A percentile compares a stretch with the other conserved stretches of the same genome.
Conservation (phyloP, 805 yeast species). For the Hyphopichia homilentoma region DNA sequence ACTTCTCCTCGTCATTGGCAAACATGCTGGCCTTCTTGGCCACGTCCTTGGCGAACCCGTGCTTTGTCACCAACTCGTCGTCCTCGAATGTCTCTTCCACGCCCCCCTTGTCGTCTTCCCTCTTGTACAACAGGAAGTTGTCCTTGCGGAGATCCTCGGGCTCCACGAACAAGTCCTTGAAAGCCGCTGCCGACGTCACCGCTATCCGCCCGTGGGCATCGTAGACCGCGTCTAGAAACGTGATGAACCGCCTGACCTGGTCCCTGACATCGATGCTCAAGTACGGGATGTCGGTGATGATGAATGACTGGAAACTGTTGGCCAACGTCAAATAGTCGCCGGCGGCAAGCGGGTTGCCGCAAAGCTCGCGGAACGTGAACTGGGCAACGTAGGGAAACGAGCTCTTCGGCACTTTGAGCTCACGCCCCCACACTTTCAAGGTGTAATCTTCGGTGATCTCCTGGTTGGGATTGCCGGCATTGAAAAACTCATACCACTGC, state of each 20-base stretch:
- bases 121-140: constrained; percentile 40
- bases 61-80: constrained; percentile 65
- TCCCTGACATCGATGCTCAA: constrained; percentile 76
- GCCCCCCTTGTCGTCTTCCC: constrained; percentile 31
- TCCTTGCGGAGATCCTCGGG: constrained; percentile 57
- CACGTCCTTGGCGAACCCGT: constrained; percentile 70
- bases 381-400: constrained; percentile 83
- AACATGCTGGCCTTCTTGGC: constrained; percentile 74
- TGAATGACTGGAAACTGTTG: constrained; percentile 65
- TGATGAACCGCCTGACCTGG: constrained; percentile 84
- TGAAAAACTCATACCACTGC: constrained; percentile 77
- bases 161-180: constrained; percentile 81
- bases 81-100: constrained; percentile 44
- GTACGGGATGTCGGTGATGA: constrained; percentile 92
- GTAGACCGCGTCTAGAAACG: constrained; percentile 92
- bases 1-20: constrained; percentile 89
- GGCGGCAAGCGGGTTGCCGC: constrained; percentile 86
- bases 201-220: constrained; percentile 87
- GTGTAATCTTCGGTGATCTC: constrained; percentile 16
- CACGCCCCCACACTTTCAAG: constrained; percentile 84
- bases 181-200: constrained; percentile 84
- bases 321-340: constrained; percentile 92
- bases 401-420: constrained; percentile 68
- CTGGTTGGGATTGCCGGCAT: constrained; percentile 48
- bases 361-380: constrained; percentile 79